These are phyloP conservation scores for Theobroma grandiflorum DNA, from an alignment of 441 rosid species.

Conservation along the genomic window DNA sequence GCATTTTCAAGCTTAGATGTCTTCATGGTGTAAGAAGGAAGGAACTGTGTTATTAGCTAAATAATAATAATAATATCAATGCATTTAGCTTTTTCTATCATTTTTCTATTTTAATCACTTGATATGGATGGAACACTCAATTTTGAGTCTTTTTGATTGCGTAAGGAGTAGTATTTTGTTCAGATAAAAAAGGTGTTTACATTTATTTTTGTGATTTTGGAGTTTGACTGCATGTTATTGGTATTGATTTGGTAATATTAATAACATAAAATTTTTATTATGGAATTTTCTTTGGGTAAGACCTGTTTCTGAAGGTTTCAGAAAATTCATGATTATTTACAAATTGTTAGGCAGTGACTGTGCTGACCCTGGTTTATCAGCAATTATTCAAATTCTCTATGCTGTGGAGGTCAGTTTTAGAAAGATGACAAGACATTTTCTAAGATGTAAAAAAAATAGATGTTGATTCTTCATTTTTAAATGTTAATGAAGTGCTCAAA, in stretches of 20 bases:
- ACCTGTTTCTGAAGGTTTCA: neutral
- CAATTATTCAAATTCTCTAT: neutral
- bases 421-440: neutral
- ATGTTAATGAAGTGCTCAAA: neutral
- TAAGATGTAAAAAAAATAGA: neutral
- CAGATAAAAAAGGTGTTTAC: neutral
- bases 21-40: too few species aligned
- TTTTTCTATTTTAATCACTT: neutral
- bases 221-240: neutral
- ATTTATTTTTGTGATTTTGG: conserved; percentile 11
- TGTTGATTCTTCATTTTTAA: neutral
- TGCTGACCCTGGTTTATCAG: neutral
- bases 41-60: neutral
- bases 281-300: neutral
- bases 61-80: neutral
- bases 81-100: neutral
- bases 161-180: neutral
- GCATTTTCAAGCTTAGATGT: neutral
- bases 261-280: neutral
- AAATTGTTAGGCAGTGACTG: neutral
- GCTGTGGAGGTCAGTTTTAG: neutral
- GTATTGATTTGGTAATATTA: neutral
- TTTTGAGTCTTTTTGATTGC: conserved; percentile 22
- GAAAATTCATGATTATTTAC: too few species aligned
- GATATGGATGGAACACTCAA: neutral